Evolutionary conservation across 1,284 basidiomycete genomes (phyloP).

Genomic region (Naganishia albida): DNA sequence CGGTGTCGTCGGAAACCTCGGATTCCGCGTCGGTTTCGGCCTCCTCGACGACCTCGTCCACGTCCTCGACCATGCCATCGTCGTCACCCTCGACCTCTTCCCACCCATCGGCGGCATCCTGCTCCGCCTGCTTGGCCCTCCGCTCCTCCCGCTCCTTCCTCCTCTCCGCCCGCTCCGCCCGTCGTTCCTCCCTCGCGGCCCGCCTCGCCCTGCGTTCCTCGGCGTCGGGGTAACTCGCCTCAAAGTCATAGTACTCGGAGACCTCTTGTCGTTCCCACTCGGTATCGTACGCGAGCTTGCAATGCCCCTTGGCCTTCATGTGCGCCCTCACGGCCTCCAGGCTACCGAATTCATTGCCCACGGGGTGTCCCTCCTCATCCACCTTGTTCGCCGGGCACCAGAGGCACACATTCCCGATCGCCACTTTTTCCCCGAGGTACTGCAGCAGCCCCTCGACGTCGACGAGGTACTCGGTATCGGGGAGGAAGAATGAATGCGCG

Average conservation of each 20-base stretch:
- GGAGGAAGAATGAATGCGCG: conserved; percentile 92
- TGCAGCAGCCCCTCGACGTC: conserved; percentile 78
- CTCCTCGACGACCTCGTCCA: conserved; percentile 34
- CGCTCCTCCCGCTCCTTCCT: conserved; percentile 48
- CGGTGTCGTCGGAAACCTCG: conserved; percentile 56
- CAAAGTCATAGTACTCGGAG: conserved; percentile 93
- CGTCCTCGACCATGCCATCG: conserved; percentile 37
- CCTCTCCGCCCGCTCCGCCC: conserved; percentile 47
- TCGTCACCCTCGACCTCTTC: conserved; percentile 56
- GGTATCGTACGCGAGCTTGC: conserved; percentile 89
- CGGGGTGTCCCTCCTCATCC: conserved; percentile 44
- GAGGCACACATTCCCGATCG: conserved; percentile 88
- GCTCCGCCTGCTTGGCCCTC: conserved; percentile 43
- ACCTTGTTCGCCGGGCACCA: conserved; percentile 69
- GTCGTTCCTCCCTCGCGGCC: conserved; percentile 42
- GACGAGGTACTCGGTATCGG: conserved; percentile 86
- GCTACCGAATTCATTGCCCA: conserved; percentile 71
- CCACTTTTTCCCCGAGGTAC: conserved; percentile 92
- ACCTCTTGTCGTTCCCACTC: conserved; percentile 80
- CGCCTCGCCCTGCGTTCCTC: conserved; percentile 49
- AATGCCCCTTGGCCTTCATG: conserved; percentile 92
- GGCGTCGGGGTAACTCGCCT: conserved; percentile 70
- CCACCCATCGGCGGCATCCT: conserved; percentile 60
- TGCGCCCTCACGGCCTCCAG: conserved; percentile 85
- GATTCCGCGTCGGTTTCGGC: conserved; percentile 51